phyloP scores from a whole-genome alignment of 2,329 filamentous ascomycete species.

The Calonectria honghensis region DNA sequence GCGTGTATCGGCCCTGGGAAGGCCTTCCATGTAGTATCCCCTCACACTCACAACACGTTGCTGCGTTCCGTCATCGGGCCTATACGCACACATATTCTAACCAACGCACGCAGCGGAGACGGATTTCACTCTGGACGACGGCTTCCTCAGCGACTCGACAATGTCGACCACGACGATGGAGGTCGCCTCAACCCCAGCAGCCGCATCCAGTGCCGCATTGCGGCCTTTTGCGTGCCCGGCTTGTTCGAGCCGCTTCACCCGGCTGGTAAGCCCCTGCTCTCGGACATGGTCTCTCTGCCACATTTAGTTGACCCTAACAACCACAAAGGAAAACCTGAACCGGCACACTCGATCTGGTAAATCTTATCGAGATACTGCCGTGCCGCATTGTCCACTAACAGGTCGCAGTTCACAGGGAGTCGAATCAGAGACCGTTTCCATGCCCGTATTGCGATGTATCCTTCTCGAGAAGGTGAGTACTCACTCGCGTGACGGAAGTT shows the following conservation, averaged over 20 bases:
- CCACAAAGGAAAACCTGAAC: slow-evolving; percentile 37
- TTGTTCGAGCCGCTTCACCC: slow-evolving; percentile 40
- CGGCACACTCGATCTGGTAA: slow-evolving; percentile 41
- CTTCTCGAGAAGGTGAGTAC: slow-evolving; percentile 39
- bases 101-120: neutral
- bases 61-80: neutral
- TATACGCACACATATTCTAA: neutral
- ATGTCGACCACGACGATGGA: slow-evolving; percentile 32
- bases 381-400: slow-evolving; percentile 6
- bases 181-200: slow-evolving; percentile 23
- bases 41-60: slow-evolving; percentile 20
- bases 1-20: slow-evolving; percentile 11
- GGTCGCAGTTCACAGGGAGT: slow-evolving; percentile 36
- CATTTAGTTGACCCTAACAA: neutral
- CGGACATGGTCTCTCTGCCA: neutral
- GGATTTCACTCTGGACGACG: neutral
- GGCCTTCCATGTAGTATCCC: slow-evolving; percentile 29
- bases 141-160: neutral
- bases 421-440: slow-evolving; percentile 39
- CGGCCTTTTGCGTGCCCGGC: slow-evolving; percentile 41
- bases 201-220: slow-evolving; percentile 28
- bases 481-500: neutral
- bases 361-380: neutral
- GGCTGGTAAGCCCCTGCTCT: slow-evolving; percentile 32
- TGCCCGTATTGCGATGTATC: slow-evolving; percentile 41